These are phyloP conservation scores for Vitis cinerea DNA, from an alignment of 164 flowering plant species.

Conservation along the genomic window DNA sequence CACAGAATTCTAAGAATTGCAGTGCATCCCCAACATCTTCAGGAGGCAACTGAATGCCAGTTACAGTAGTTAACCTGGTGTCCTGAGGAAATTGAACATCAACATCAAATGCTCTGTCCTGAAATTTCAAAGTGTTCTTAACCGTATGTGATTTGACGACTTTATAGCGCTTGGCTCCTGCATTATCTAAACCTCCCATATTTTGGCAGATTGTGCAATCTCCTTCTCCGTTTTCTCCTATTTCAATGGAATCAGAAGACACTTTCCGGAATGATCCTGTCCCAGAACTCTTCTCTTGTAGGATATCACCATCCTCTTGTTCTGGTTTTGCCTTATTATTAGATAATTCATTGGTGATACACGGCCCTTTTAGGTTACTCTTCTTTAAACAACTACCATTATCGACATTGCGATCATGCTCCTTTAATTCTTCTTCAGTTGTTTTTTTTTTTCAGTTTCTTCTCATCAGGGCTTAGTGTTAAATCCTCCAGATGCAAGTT, in stretches of 20 bases:
- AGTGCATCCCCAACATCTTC: slow-evolving; percentile 73
- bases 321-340: slow-evolving; percentile 7
- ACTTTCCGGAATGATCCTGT: neutral
- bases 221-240: neutral
- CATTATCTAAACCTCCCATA: neutral
- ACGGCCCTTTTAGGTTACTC: slow-evolving; percentile 9
- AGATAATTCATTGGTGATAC: neutral
- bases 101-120: slow-evolving; percentile 10
- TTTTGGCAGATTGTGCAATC: neutral
- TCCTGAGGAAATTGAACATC: slow-evolving; percentile 57
- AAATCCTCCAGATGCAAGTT: slow-evolving; percentile 10
- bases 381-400: slow-evolving; percentile 11
- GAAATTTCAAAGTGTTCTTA: slow-evolving; percentile 6
- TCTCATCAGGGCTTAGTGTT: slow-evolving; percentile 11
- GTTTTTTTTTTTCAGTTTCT: slow-evolving; percentile 29
- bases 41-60: slow-evolving; percentile 52
- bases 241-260: neutral
- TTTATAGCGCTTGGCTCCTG: slow-evolving; percentile 13
- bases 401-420: slow-evolving; percentile 14
- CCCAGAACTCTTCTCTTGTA: neutral
- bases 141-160: neutral
- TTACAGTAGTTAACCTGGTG: slow-evolving; percentile 36
- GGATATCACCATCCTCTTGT: neutral
- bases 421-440: slow-evolving; percentile 18
- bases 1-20: slow-evolving; percentile 89